Percentiles rank a stretch among this genome's conserved stretches.
These are phyloP conservation scores for Hypomyces rosellus DNA, from an alignment of 2,329 filamentous ascomycete genomes.

Conservation along the genomic window DNA sequence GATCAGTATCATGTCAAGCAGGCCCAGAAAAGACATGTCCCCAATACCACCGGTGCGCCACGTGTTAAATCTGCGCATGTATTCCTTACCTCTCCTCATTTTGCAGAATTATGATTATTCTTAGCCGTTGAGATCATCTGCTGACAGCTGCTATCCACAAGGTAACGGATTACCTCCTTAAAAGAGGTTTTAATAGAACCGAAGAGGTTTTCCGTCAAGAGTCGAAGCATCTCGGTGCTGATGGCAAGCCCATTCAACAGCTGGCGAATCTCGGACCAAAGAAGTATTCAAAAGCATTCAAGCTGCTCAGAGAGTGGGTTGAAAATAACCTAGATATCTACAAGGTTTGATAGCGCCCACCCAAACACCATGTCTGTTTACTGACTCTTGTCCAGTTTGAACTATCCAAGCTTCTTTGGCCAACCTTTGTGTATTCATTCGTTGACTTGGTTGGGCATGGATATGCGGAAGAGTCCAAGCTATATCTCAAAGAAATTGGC, in stretches of 20 bases:
- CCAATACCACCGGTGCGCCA: background rate
- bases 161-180: conserved; percentile 90
- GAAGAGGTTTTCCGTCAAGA: conserved; percentile 91
- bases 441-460: conserved; percentile 69
- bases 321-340: conserved; percentile 91
- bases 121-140: background rate
- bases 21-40: background rate
- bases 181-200: conserved; percentile 88
- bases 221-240: conserved; percentile 73
- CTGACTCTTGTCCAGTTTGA: conserved; percentile 56
- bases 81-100: background rate
- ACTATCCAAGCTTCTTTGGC: conserved; percentile 82
- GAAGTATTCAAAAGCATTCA: conserved; percentile 72
- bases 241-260: conserved; percentile 67
- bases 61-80: background rate
- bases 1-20: background rate
- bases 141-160: conserved; percentile 23
- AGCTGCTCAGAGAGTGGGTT: conserved; percentile 71
- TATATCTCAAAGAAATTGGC: conserved; percentile 65
- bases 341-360: conserved; percentile 52
- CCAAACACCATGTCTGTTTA: background rate
- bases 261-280: conserved; percentile 66
- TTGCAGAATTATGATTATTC: background rate
- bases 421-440: conserved; percentile 88
- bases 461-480: conserved; percentile 64